Evolutionary conservation across 352 stramenopile species (phyloP).

Genomic region (Phytophthora crassamura): DNA sequence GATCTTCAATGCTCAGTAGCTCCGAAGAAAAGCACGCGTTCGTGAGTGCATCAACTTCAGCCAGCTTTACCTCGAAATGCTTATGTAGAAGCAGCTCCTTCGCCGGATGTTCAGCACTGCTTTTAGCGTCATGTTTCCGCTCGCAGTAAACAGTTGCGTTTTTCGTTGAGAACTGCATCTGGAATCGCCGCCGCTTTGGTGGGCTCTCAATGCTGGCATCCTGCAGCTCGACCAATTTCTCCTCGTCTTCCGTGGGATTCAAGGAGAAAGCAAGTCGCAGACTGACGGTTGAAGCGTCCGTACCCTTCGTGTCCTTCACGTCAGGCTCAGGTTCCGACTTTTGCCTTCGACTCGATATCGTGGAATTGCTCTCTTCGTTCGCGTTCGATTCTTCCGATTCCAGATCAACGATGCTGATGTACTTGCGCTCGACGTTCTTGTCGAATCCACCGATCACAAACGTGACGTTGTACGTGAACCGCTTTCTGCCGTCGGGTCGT

Average conservation of each 20-base stretch:
- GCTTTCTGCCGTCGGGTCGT: constrained; percentile 40
- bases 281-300: constrained; percentile 21
- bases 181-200: constrained; percentile 37
- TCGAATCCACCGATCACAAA: constrained; percentile 79
- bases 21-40: constrained; percentile 49
- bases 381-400: constrained; percentile 40
- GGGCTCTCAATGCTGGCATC: constrained; percentile 19
- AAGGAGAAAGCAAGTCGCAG: constrained; percentile 40
- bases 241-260: constrained; percentile 27
- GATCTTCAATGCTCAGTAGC: constrained; percentile 50
- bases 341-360: constrained; percentile 13
- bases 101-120: neutral
- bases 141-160: constrained; percentile 52
- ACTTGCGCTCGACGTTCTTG: constrained; percentile 84
- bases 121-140: constrained; percentile 22
- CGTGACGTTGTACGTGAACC: constrained; percentile 74
- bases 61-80: constrained; percentile 62
- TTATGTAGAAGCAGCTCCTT: constrained; percentile 63
- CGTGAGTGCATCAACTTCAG: constrained; percentile 37
- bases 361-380: constrained; percentile 22
- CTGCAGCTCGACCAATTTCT: constrained; percentile 22
- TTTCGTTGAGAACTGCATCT: constrained; percentile 51
- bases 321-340: constrained; percentile 21
- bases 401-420: constrained; percentile 72
- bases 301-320: constrained; percentile 8